Evolutionary conservation across 129 eudicot species (phyloP).

Genomic region (Lonicera japonica): DNA sequence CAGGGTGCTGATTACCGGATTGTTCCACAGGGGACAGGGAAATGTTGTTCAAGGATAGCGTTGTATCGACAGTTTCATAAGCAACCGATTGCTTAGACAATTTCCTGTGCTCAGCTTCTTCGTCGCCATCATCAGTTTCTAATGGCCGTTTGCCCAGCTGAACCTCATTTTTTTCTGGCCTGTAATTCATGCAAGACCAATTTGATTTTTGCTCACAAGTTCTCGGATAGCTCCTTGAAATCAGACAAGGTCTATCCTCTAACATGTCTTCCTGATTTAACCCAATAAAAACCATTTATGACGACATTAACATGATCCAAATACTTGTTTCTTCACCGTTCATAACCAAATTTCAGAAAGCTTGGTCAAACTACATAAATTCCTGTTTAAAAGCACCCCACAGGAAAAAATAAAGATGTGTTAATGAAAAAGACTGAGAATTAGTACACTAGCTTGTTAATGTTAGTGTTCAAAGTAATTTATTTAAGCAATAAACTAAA

Average conservation of each 20-base stretch:
- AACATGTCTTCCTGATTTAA: conserved; percentile 58
- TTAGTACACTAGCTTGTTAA: background rate
- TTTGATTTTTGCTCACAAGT: conserved; percentile 33
- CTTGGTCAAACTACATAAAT: conserved; percentile 9
- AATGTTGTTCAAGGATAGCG: too few relatives aligned
- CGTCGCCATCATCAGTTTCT: conserved; percentile 38
- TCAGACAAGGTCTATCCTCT: conserved; percentile 69
- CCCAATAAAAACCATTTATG: conserved; percentile 17
- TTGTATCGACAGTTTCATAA: conserved; percentile 3
- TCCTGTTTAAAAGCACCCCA: too few relatives aligned
- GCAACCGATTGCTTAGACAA: conserved; percentile 22
- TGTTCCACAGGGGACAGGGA: conserved; percentile 27
- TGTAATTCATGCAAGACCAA: conserved; percentile 65
- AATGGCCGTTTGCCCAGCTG: conserved; percentile 45
- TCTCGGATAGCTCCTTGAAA: conserved; percentile 42
- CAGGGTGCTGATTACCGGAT: conserved; percentile 26
- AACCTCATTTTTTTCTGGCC: conserved; percentile 40
- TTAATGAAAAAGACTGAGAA: background rate
- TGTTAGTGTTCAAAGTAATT: background rate
- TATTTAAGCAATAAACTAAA: background rate
- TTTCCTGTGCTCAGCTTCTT: conserved; percentile 30
- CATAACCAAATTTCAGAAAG: conserved; percentile 8
- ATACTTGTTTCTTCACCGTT: conserved; percentile 31
- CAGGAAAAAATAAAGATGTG: background rate
- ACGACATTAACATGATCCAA: conserved; percentile 10